A percentile compares a stretch with the other conserved stretches of the same genome.
Conservation (phyloP, 202 grass and related monocot genomes). For the Bolboschoenoplectus hybrid region DNA sequence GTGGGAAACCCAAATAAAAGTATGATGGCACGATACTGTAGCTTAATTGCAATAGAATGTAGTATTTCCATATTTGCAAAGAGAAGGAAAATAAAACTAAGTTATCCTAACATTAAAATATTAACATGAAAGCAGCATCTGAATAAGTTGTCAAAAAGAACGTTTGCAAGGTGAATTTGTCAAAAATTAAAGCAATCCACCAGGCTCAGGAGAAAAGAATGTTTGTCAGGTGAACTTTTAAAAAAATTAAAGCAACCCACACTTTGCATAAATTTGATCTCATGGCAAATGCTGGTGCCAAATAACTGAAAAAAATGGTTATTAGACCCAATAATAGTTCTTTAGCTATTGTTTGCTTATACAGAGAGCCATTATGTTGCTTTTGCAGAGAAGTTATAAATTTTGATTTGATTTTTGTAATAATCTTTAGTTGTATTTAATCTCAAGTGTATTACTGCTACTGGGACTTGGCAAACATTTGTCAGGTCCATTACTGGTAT, state of each 20-base stretch:
- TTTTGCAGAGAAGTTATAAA: constrained; percentile 8
- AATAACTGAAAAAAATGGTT: background rate
- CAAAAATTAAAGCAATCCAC: background rate
- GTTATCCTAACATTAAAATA: background rate
- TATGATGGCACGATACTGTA: constrained; percentile 38
- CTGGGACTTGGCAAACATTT: background rate
- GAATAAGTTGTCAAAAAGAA: background rate
- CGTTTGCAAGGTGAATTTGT: background rate
- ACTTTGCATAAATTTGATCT: constrained; percentile 14
- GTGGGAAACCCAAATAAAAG: constrained; percentile 77
- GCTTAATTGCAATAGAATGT: constrained; percentile 6
- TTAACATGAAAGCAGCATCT: background rate
- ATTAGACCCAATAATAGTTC: background rate
- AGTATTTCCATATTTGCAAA: constrained; percentile 4
- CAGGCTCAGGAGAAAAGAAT: background rate
- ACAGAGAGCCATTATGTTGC: background rate
- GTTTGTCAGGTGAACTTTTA: background rate
- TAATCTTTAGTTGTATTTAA: background rate
- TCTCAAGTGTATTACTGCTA: background rate
- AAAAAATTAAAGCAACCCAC: background rate
- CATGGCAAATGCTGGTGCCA: background rate
- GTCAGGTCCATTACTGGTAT: background rate
- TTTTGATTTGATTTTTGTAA: background rate
- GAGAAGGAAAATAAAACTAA: background rate
- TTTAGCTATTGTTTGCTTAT: background rate